Base-by-base conservation (phyloP, 768 basidiomycete species). In the Pleurotus citrinopileatus region DNA sequence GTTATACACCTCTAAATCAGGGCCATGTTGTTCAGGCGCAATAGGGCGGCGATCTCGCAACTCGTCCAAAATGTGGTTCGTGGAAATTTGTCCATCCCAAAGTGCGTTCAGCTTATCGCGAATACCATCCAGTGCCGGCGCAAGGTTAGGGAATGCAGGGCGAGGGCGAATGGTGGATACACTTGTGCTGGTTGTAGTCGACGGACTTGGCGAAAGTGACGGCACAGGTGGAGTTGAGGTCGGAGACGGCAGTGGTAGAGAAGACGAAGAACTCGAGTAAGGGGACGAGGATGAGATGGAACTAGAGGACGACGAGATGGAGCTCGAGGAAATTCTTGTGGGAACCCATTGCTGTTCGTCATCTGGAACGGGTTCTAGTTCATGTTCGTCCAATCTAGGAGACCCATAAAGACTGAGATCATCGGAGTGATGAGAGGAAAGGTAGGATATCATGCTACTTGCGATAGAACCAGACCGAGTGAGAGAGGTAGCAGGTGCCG, bases 401-500 rank as follows among this genome's bases (percentile, higher is more conserved):
- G 48, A 20, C 50, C 50, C 23, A 44, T 56, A 37, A 56, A 71
- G 71, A 69, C 52, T 44, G 34, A 74, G 70, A 58, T 89, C 89
- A 53, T 93, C 90, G 0, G 91, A 92, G 57, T 91, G 86, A 57
- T 88, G 86, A 1, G 79, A 80, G 1, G 79, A 79, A 28, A 80
- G 55, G 60, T 72, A 80, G 0, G 76, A 79, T 0, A 61, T 60
- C 23, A 73, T 61, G 53, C 73, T 75, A 58, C 73, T 76, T 13
- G 70, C 72, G n/a, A 70, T 65, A 7, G 70, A 65, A 42, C 75
- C 73, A 42, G 66, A 65, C 20, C 77, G 61, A 23, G 66, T 62
- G 12, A 61, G 61, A 51, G 67, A 55, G 55, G 70, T 61, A 40
- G 55, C 59, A 46, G 69, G 66, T 15, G 50, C 47, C 4, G 57